Evolutionary conservation across 352 stramenopile species (phyloP), one percentile per base, ranked within the genome.

Genomic region (Pythium pectinolyticum): DNA sequence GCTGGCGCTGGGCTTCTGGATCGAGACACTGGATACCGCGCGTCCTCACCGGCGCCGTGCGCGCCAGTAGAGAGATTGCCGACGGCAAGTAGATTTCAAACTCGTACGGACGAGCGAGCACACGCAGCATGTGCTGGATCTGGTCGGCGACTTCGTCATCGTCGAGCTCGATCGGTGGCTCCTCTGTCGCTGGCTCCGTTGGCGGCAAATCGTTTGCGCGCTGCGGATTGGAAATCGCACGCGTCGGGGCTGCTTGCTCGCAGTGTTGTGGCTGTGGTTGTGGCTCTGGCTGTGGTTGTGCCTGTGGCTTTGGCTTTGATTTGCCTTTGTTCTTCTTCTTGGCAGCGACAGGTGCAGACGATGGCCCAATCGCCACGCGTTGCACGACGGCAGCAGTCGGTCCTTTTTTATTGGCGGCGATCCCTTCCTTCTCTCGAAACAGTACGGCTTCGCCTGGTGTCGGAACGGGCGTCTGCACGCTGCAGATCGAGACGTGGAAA

Each of bases 401-500:
- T 22, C 55, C 55, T 31, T 54, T 61, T 1, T n/a, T n/a, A n/a
- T n/a, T n/a, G n/a, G n/a, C n/a, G n/a, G n/a, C n/a, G n/a, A n/a
- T n/a, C 19, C 30, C 24, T 12, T 27, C 5, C 22, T 39, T 28
- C 41, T 62, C 55, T 19, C 27, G 17, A 35, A 62, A 62, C 31
- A n/a, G 25, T 17, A 62, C 55, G 3, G 17, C n/a, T 24, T 59
- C 52, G 37, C 52, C 52, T 25, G 35, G 52, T 37, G 49, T 59
- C 7, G 39, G 37, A 17, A 55, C 27, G 0, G 31, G 28, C 0
- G 31, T 35, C 30, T 46, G 34, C 22, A 28, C 17, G 10, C 31
- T 22, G 24, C 46, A 48, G 0, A 34, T 30, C 19, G n/a, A 34
- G 6, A 35, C 15, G 32, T 46, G 30, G 30, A 62, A 54, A 32